Conservation (phyloP, 805 yeast species). For the Cyberlindnera subsufficiens region DNA sequence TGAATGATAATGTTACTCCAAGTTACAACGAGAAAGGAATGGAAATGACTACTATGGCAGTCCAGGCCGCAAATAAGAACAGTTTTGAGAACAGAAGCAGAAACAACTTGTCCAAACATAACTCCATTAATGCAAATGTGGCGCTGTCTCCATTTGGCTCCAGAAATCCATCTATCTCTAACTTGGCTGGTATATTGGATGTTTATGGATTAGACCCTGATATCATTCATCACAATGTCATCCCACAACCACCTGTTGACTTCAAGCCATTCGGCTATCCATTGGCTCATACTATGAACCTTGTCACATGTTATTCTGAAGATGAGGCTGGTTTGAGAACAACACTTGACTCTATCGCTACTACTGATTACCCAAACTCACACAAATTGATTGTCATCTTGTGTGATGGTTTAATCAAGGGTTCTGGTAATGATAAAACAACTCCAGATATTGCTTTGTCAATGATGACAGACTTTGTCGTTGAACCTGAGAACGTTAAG, state of each 20-base stretch:
- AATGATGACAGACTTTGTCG: conserved; percentile 78
- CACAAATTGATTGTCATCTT: conserved; percentile 81
- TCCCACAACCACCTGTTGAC: conserved; percentile 86
- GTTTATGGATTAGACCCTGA: conserved; percentile 50
- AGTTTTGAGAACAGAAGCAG: conserved; percentile 4
- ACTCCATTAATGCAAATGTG: conserved; percentile 7
- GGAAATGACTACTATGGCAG: conserved; percentile 52
- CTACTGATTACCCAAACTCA: conserved; percentile 92
- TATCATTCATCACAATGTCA: conserved; percentile 66
- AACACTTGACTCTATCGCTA: conserved; percentile 88
- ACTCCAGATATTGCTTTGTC: conserved; percentile 88
- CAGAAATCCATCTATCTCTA: conserved; percentile 20
- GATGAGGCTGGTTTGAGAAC: conserved; percentile 81
- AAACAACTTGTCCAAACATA: conserved; percentile 10
- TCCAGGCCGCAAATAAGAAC: conserved; percentile 42
- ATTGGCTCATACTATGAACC: conserved; percentile 62
- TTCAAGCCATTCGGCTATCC: conserved; percentile 87
- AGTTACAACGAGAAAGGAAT: conserved; percentile 18
- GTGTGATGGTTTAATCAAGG: conserved; percentile 93
- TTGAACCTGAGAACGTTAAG: conserved; percentile 68
- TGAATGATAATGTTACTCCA: conserved; percentile 3
- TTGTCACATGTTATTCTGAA: conserved; percentile 94
- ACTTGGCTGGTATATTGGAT: conserved; percentile 18
- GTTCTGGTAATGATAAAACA: conserved; percentile 81
- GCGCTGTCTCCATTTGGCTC: conserved; percentile 18